These are phyloP conservation scores for Pseudoneurospora amorphoporcata DNA, from an alignment of 495 filamentous ascomycete species.

Conservation along the genomic window DNA sequence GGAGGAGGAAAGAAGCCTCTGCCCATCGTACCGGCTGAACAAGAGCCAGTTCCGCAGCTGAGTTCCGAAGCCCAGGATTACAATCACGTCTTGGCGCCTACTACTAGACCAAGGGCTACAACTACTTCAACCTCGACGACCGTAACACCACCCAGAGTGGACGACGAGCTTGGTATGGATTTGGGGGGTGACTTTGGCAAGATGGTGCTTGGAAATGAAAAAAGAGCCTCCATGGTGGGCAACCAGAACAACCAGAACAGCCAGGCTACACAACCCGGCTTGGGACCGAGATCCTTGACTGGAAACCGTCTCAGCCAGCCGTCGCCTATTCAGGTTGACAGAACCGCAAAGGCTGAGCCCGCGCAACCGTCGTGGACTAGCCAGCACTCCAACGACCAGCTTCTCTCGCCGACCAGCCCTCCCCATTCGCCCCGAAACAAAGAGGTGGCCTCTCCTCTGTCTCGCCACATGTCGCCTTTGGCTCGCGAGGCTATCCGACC, in stretches of 20 bases:
- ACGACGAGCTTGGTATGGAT: constrained; percentile 47
- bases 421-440: constrained; percentile 18
- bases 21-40: constrained; percentile 33
- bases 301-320: constrained; percentile 35
- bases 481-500: constrained; percentile 6
- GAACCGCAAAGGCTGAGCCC: constrained; percentile 41
- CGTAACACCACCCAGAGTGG: constrained; percentile 57
- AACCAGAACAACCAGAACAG: constrained; percentile 20
- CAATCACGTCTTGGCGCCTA: constrained; percentile 18
- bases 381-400: constrained; percentile 52
- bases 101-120: constrained; percentile 32
- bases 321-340: constrained; percentile 49
- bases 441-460: constrained; percentile 21
- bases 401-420: constrained; percentile 38
- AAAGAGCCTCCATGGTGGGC: constrained; percentile 42
- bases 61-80: constrained; percentile 20
- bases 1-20: constrained; percentile 42
- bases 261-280: constrained; percentile 7
- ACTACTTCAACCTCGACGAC: constrained; percentile 50
- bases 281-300: constrained; percentile 26
- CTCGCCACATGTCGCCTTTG: constrained; percentile 21
- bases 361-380: constrained; percentile 62
- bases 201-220: constrained; percentile 53
- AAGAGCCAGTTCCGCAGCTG: constrained; percentile 27
- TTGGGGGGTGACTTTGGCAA: constrained; percentile 55